Evolutionary conservation across 768 basidiomycete genomes (phyloP).

Genomic region (Hericium coralloides): DNA sequence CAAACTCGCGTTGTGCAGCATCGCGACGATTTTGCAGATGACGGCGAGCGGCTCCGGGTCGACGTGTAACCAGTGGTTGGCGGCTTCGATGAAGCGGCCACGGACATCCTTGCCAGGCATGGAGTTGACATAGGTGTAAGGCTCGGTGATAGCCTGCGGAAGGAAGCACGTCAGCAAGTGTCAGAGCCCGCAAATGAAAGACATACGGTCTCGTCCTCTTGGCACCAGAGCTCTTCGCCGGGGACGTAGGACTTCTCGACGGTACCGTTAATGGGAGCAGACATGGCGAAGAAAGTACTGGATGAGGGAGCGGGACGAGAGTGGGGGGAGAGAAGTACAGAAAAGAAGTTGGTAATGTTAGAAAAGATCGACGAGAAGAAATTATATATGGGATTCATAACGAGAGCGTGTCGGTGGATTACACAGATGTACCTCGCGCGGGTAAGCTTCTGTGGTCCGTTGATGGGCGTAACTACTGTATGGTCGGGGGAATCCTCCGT

Average conservation of each 20-base stretch:
- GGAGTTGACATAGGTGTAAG: constrained; percentile 74
- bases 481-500: no score
- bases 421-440: no score
- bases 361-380: no score
- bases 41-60: constrained; percentile 53
- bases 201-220: neutral
- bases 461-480: no score
- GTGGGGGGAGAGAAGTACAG: no score
- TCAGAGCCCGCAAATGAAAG: neutral
- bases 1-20: constrained; percentile 91
- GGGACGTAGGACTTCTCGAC: neutral
- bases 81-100: constrained; percentile 79
- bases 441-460: no score
- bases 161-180: neutral
- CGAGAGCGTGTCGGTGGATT: no score
- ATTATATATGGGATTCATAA: no score
- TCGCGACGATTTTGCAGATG: constrained; percentile 78
- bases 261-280: neutral
- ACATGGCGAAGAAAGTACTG: neutral
- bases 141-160: constrained; percentile 61
- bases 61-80: constrained; percentile 88
- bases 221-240: neutral
- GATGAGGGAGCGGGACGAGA: no score
- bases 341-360: no score
- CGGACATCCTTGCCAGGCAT: constrained; percentile 93